Evolutionary conservation across 495 filamentous ascomycete genomes (phyloP), one percentile per base, ranked within the genome.

Genomic region (Neurospora sp.): DNA sequence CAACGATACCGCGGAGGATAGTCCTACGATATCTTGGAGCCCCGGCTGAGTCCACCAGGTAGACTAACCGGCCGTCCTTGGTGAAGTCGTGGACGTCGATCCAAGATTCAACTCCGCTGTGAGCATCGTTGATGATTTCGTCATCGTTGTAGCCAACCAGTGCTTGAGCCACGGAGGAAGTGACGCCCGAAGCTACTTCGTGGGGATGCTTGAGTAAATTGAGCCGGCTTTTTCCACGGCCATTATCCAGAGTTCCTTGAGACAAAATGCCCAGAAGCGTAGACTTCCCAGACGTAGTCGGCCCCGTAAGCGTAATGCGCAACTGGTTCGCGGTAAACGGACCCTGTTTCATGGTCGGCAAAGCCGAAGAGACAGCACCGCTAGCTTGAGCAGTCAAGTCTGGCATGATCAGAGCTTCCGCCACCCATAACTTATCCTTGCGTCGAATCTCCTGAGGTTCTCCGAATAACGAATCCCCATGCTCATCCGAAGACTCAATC

Each of bases 211-310:
- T 97, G 68, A 98, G 84, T 9, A 98, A 82, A 74, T 92, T 93
- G 44, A 97, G 86, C 74, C 96, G 86, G 76, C 92, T 95, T 77
- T 92, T 94, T 1, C 96, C 96, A 70, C 94, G 86, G 5, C 95
- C 96, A 81, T 99, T 97, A 77, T 99, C 96, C 12, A 97, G 84
- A 11, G 91, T 90, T 4, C 93, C 93, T 5, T 92, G 96, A 0
- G 93, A 94, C 69, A 99, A 82, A 3, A 93, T 95, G 1, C 96
- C 96, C 18, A 99, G 78, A 35, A 99, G 84, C 16, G 92, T 96
- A 1, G 95, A 96, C 80, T 99, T 99, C 11, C 96, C 96, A 18
- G 93, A 94, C n/a, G 91, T 92, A 27, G 93, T 97, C 12, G 94
- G 90, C 1, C 96, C 96, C 2, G 93, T 93, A 39, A 99, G 85